Conservation (phyloP, 805 yeast species). For the Kregervanrija delftensis region DNA sequence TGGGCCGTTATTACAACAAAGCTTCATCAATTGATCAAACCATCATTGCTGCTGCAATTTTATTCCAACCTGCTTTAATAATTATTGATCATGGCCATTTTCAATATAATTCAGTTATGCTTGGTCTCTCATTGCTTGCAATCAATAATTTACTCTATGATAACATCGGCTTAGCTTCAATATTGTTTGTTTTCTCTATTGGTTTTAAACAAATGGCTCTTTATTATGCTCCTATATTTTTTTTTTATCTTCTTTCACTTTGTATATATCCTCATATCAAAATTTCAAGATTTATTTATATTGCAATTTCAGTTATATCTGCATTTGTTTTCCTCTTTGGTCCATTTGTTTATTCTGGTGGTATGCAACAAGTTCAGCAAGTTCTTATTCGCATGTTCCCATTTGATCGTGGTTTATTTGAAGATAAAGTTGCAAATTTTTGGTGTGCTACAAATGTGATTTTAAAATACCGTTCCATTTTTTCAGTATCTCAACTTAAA, state of each 20-base stretch:
- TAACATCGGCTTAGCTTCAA: slow-evolving; percentile 59
- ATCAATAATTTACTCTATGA: slow-evolving; percentile 60
- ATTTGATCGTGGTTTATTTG: slow-evolving; percentile 87
- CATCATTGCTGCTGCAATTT: slow-evolving; percentile 66
- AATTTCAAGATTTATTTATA: slow-evolving; percentile 48
- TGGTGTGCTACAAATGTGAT: slow-evolving; percentile 92
- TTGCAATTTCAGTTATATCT: slow-evolving; percentile 56
- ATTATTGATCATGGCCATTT: slow-evolving; percentile 96
- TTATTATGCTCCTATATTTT: slow-evolving; percentile 85
- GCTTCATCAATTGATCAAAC: slow-evolving; percentile 67
- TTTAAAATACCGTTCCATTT: slow-evolving; percentile 57
- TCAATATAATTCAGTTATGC: slow-evolving; percentile 91
- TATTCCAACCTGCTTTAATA: slow-evolving; percentile 76
- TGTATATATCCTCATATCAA: slow-evolving; percentile 37
- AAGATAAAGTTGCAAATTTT: slow-evolving; percentile 93
- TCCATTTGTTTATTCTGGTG: slow-evolving; percentile 53
- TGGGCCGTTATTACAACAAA: slow-evolving; percentile 48
- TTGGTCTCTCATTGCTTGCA: slow-evolving; percentile 72
- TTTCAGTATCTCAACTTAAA: slow-evolving; percentile 54
- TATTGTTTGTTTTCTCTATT: slow-evolving; percentile 70
- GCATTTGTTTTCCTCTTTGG: slow-evolving; percentile 45
- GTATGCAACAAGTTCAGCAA: slow-evolving; percentile 46
- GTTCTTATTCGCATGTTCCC: slow-evolving; percentile 74
- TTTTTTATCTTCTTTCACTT: slow-evolving; percentile 65
- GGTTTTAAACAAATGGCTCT: slow-evolving; percentile 94